Conservation (phyloP, 1,284 basidiomycete genomes). For the Pterulicium gracile region DNA sequence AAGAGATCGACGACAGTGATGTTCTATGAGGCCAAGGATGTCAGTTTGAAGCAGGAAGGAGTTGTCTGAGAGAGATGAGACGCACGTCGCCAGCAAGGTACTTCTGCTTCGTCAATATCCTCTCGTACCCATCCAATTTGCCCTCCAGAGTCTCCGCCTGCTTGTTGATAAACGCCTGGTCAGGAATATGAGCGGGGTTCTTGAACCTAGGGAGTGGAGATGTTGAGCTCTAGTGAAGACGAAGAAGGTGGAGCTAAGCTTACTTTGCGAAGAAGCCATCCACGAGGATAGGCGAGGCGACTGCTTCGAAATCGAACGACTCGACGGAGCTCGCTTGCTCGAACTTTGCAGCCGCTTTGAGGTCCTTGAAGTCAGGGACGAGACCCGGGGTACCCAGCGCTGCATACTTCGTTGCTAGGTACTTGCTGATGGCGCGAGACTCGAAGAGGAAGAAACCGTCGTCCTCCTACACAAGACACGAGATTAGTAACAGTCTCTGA, state of each 20-base stretch:
- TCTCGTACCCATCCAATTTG: slow-evolving; percentile 39
- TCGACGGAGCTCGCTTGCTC: slow-evolving; percentile 49
- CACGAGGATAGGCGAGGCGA: slow-evolving; percentile 23
- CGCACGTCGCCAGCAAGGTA: slow-evolving; percentile 40
- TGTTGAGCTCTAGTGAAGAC: no score
- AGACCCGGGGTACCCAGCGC: slow-evolving; percentile 21
- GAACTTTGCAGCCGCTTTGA: slow-evolving; percentile 21
- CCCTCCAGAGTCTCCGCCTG: slow-evolving; percentile 19
- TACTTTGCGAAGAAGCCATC: slow-evolving; percentile 32
- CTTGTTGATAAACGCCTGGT: slow-evolving; percentile 20
- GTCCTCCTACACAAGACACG: slow-evolving; percentile 22
- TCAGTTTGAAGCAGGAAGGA: slow-evolving; percentile 10
- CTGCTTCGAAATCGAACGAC: slow-evolving; percentile 37
- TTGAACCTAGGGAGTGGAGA: slow-evolving; percentile 12
- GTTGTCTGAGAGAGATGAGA: slow-evolving; percentile 9
- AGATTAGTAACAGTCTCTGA: not conserved
- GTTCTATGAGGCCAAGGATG: slow-evolving; percentile 17
- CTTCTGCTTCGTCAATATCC: slow-evolving; percentile 37
- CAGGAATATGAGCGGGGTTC: slow-evolving; percentile 14
- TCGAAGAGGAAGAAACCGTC: slow-evolving; percentile 27
- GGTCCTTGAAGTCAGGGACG: slow-evolving; percentile 23
- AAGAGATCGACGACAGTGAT: slow-evolving; percentile 47
- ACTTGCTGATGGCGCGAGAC: slow-evolving; percentile 22
- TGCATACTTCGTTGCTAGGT: slow-evolving; percentile 20
- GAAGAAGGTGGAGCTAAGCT: not conserved